Percentiles rank a stretch among this genome's conserved stretches.
Evolutionary conservation across 345 rosid genomes (phyloP).

Genomic region (Streptanthus diversifolius): DNA sequence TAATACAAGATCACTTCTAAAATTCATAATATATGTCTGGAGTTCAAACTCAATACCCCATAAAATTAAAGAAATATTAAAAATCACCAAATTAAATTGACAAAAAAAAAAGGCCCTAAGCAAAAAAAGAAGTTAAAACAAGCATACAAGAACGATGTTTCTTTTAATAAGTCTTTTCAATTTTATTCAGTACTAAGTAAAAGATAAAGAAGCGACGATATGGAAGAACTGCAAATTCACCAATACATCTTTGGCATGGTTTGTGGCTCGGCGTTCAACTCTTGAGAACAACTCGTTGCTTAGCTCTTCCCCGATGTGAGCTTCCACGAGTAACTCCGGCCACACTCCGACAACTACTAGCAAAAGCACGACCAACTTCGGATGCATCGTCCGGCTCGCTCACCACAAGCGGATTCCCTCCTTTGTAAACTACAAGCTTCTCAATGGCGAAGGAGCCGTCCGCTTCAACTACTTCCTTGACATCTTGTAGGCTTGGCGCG

Average conservation of each 20-base stretch:
- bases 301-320: slow-evolving; percentile 79
- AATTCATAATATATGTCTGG: too few relatives aligned
- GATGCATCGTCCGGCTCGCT: slow-evolving; percentile 58
- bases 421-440: slow-evolving; percentile 82
- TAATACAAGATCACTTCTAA: too few relatives aligned
- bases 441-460: slow-evolving; percentile 63
- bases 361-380: slow-evolving; percentile 75
- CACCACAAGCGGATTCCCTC: slow-evolving; percentile 92
- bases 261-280: slow-evolving; percentile 55
- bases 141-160: slow-evolving; percentile 2
- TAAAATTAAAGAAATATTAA: too few relatives aligned
- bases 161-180: neutral
- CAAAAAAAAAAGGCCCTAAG: neutral
- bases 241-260: slow-evolving; percentile 70
- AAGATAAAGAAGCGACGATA: slow-evolving; percentile 78
- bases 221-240: slow-evolving; percentile 80
- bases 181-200: slow-evolving; percentile 26
- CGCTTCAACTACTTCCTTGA: slow-evolving; percentile 78
- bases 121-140: neutral
- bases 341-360: slow-evolving; percentile 73
- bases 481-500: slow-evolving; percentile 84
- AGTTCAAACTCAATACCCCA: too few relatives aligned
- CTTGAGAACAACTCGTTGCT: slow-evolving; percentile 66
- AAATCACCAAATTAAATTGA: too few relatives aligned
- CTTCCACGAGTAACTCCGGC: slow-evolving; percentile 89